Conservation (phyloP, 768 basidiomycete genomes). For the Boletus sp. region DNA sequence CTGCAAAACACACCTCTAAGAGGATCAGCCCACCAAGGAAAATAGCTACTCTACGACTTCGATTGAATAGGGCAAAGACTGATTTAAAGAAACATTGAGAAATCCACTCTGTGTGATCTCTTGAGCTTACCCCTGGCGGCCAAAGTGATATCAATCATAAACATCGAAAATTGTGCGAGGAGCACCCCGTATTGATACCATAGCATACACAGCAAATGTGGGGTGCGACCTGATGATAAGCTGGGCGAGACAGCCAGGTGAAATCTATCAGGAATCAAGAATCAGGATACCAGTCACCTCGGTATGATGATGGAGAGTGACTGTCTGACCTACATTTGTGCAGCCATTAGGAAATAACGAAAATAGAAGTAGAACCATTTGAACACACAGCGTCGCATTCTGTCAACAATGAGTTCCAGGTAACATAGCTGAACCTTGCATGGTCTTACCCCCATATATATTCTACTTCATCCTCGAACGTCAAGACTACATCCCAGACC, state of each 20-base stretch:
- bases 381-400: slow-evolving; percentile 6
- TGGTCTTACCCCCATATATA: slow-evolving; percentile 27
- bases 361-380: slow-evolving; percentile 22
- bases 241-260: slow-evolving; percentile 4
- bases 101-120: neutral
- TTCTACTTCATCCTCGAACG: slow-evolving; percentile 25
- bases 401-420: neutral
- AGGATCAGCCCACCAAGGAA: slow-evolving; percentile 12
- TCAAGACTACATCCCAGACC: slow-evolving; percentile 29
- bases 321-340: slow-evolving; percentile 11
- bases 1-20: slow-evolving; percentile 16
- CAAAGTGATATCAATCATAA: slow-evolving; percentile 23
- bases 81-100: neutral
- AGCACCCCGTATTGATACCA: slow-evolving; percentile 10
- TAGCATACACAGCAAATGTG: slow-evolving; percentile 8
- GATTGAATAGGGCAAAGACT: slow-evolving; percentile 36
- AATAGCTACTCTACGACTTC: slow-evolving; percentile 27
- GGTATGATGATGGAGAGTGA: neutral
- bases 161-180: slow-evolving; percentile 7
- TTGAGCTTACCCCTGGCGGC: slow-evolving; percentile 24
- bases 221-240: slow-evolving; percentile 7
- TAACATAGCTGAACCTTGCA: neutral
- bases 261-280: slow-evolving; percentile 9
- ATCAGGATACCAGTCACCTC: neutral
- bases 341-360: slow-evolving; percentile 14